These are phyloP conservation scores for Microstegium vimineum DNA, from an alignment of 176 grass and related monocot genomes.

Conservation along the genomic window DNA sequence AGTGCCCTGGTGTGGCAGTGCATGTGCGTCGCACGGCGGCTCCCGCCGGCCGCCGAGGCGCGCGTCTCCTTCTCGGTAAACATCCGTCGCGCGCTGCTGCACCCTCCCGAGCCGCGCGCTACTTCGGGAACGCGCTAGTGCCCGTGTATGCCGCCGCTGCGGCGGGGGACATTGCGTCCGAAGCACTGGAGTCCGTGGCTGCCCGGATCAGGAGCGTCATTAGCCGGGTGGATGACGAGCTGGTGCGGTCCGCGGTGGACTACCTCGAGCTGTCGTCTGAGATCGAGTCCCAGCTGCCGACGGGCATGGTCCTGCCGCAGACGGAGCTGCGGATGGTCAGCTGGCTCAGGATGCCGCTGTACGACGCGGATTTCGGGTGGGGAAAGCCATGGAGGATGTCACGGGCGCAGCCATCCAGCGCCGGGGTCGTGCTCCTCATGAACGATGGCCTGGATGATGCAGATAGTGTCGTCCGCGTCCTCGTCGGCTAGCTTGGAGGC, in stretches of 20 bases:
- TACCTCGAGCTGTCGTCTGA: slow-evolving; percentile 14
- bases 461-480: neutral
- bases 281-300: neutral
- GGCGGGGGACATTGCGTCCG: neutral
- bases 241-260: slow-evolving; percentile 36
- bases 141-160: neutral
- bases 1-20: slow-evolving; percentile 33
- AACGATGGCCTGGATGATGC: neutral
- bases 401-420: neutral
- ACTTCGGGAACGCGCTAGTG: slow-evolving; percentile 40
- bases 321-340: slow-evolving; percentile 20
- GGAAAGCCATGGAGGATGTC: slow-evolving; percentile 29
- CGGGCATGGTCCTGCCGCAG: neutral
- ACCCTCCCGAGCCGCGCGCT: slow-evolving; percentile 20
- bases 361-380: slow-evolving; percentile 52
- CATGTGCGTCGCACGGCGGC: slow-evolving; percentile 12
- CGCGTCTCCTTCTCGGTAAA: slow-evolving; percentile 22
- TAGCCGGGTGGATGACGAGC: slow-evolving; percentile 20
- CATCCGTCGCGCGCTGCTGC: neutral
- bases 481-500: neutral
- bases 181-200: slow-evolving; percentile 1
- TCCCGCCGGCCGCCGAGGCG: neutral
- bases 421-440: slow-evolving; percentile 19
- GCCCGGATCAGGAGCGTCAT: neutral
- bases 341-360: slow-evolving; percentile 42